Evolutionary conservation across 2,329 filamentous ascomycete species (phyloP).

Genomic region (Phialophora verrucosa): DNA sequence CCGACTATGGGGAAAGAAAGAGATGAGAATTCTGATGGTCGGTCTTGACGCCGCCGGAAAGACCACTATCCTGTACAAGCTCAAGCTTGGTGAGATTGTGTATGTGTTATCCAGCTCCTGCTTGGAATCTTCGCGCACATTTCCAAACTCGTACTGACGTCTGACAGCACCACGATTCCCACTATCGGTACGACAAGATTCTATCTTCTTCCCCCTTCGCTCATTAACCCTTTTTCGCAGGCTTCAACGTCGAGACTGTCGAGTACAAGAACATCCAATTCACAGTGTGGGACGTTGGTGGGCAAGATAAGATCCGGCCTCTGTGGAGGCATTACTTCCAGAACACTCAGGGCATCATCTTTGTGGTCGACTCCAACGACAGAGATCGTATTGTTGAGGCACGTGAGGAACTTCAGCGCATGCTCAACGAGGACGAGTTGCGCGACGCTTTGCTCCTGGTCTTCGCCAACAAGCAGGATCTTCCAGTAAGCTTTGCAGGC

Average conservation of each 20-base stretch:
- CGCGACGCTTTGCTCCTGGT: slow-evolving; percentile 95
- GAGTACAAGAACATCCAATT: slow-evolving; percentile 99
- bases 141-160: slow-evolving; percentile 22
- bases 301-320: slow-evolving; percentile 99
- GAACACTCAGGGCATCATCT: slow-evolving; percentile 99
- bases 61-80: slow-evolving; percentile 99
- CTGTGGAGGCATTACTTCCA: slow-evolving; percentile 99
- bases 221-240: slow-evolving; percentile 51
- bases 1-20: slow-evolving; percentile 98
- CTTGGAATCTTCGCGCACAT: background rate
- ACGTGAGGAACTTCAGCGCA: slow-evolving; percentile 93
- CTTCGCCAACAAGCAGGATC: slow-evolving; percentile 99
- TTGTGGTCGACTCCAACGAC: slow-evolving; percentile 99
- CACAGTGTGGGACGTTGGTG: slow-evolving; percentile 99
- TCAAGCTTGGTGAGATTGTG: slow-evolving; percentile 78
- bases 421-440: slow-evolving; percentile 99
- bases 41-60: slow-evolving; percentile 99
- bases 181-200: slow-evolving; percentile 74
- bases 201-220: slow-evolving; percentile 9
- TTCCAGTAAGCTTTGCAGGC: slow-evolving; percentile 71
- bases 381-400: slow-evolving; percentile 97
- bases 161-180: slow-evolving; percentile 92
- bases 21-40: slow-evolving; percentile 99
- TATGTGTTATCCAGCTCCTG: slow-evolving; percentile 29
- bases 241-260: slow-evolving; percentile 99